Evolutionary conservation across 192 early-diverging fungal genomes (phyloP).

Genomic region (Ambispora gerdemannii): DNA sequence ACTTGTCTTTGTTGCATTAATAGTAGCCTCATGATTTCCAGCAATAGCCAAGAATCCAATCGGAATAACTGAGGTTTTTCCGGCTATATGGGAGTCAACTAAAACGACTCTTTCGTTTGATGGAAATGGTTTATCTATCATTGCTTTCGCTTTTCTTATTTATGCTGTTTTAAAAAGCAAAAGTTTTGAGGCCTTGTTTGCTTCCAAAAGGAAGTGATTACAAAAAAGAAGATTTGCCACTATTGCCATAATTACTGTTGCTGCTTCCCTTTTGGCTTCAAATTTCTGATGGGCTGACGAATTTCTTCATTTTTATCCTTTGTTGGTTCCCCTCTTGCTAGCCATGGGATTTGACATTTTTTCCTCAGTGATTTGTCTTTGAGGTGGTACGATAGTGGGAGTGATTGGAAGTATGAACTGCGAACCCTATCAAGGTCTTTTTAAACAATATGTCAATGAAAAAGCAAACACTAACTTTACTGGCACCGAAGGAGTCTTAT

Average conservation of each 20-base stretch:
- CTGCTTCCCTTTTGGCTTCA: constrained; percentile 7
- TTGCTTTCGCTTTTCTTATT: constrained; percentile 13
- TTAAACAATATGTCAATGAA: background rate
- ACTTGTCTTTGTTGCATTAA: too few species aligned
- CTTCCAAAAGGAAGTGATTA: constrained; percentile 11
- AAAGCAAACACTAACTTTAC: constrained; percentile 9
- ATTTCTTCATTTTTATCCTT: constrained; percentile 15
- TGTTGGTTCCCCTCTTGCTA: constrained; percentile 1
- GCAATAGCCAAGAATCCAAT: too few species aligned
- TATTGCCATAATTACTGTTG: constrained; percentile 10
- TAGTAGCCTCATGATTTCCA: too few species aligned
- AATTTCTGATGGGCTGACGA: constrained; percentile 11
- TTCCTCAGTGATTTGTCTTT: constrained; percentile 10
- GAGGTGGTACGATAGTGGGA: background rate
- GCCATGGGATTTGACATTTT: constrained; percentile 10
- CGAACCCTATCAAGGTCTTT: background rate
- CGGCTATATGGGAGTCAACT: too few species aligned
- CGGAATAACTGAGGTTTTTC: too few species aligned
- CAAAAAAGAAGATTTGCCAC: constrained; percentile 20
- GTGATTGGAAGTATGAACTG: background rate
- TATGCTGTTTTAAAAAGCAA: constrained; percentile 16
- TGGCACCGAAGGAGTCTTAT: background rate
- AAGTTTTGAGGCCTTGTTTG: background rate
- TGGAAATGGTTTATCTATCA: constrained; percentile 2
- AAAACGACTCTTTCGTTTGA: too few species aligned